Conservation (phyloP, 768 basidiomycete species). For the Ramaria sp. region DNA sequence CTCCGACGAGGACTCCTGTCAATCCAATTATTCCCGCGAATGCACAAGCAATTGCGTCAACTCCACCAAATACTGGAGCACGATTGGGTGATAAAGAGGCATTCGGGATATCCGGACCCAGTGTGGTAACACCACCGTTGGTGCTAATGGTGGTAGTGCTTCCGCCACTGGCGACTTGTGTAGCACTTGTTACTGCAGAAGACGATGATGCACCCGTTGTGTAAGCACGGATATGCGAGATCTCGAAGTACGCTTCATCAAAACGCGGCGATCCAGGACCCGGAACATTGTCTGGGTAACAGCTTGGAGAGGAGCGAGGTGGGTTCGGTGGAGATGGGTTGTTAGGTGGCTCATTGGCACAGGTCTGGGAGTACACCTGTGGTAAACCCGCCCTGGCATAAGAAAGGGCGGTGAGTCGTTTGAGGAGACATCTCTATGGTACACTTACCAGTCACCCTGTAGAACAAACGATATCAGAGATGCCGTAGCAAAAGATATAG, state of each 20-base stretch:
- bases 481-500: slow-evolving; percentile 13
- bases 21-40: background rate
- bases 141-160: background rate
- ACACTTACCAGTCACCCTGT: slow-evolving; percentile 3
- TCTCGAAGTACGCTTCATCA: slow-evolving; percentile 55
- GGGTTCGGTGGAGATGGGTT: slow-evolving; percentile 5
- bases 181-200: background rate
- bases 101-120: background rate
- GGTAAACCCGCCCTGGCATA: slow-evolving; percentile 38
- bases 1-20: background rate
- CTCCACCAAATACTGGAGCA: background rate
- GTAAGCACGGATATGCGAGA: slow-evolving; percentile 55
- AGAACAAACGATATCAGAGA: background rate
- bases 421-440: background rate
- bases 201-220: slow-evolving; percentile 18
- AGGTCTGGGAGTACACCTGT: slow-evolving; percentile 30
- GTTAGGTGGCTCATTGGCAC: slow-evolving; percentile 16
- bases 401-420: background rate
- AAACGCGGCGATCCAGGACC: slow-evolving; percentile 44
- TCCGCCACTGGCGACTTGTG: background rate
- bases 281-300: slow-evolving; percentile 46
- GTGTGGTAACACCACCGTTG: background rate
- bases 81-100: background rate
- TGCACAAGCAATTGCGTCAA: background rate
- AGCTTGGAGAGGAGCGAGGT: slow-evolving; percentile 1